Evolutionary conservation across 164 flowering plant species (phyloP).

Genomic region (Santalum album): DNA sequence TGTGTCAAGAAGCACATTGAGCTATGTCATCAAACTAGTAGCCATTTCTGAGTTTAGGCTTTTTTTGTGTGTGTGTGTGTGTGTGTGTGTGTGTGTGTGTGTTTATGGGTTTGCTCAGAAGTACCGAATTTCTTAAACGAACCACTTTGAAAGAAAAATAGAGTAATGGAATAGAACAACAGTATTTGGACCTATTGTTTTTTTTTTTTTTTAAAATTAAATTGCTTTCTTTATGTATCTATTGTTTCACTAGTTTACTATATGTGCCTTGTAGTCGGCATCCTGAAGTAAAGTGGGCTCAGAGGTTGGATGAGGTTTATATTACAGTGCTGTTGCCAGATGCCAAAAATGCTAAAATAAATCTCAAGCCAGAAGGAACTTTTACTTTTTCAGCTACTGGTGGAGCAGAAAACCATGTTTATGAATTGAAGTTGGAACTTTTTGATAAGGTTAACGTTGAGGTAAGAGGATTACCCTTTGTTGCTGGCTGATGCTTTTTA

Average conservation of each 20-base stretch:
- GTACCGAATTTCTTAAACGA: no score
- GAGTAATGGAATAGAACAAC: no score
- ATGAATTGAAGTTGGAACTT: slow-evolving; percentile 76
- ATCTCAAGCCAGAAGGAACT: slow-evolving; percentile 74
- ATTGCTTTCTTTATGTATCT: neutral
- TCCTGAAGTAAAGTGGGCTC: slow-evolving; percentile 98
- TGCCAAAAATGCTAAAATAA: slow-evolving; percentile 64
- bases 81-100: no score
- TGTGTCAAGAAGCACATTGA: no score
- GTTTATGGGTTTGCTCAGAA: no score
- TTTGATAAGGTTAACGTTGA: slow-evolving; percentile 82
- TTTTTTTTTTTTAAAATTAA: neutral
- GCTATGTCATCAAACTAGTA: no score
- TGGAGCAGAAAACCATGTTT: slow-evolving; percentile 44
- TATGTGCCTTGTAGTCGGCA: slow-evolving; percentile 43
- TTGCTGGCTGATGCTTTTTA: neutral
- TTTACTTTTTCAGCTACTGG: slow-evolving; percentile 69
- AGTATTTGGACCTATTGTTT: no score
- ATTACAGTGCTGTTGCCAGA: slow-evolving; percentile 69
- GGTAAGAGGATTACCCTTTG: slow-evolving; percentile 28
- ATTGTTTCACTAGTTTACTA: neutral
- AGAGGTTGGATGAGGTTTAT: slow-evolving; percentile 68
- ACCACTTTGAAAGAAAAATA: no score
- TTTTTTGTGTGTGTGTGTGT: no score
- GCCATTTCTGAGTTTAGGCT: no score